Conservation (phyloP, 1,284 basidiomycete genomes). For the Sporisorium graminicola region DNA sequence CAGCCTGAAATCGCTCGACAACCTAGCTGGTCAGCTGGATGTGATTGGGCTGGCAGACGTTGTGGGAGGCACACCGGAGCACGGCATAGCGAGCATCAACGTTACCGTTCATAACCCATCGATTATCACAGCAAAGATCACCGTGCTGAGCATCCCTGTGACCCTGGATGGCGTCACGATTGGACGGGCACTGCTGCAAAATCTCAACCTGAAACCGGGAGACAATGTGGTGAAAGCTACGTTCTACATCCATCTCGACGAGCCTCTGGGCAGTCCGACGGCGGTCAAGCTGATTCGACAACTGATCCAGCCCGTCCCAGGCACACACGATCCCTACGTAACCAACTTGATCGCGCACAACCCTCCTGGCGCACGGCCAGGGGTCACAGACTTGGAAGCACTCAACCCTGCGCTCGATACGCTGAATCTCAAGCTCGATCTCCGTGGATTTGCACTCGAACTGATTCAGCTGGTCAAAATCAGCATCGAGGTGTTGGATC, state of each 20-base stretch:
- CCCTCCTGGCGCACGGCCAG: conserved; percentile 75
- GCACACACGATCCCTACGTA: conserved; percentile 6
- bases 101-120: conserved; percentile 28
- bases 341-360: conserved; percentile 75
- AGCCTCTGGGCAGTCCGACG: conserved; percentile 75
- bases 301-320: conserved; percentile 53
- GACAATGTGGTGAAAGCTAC: conserved; percentile 74
- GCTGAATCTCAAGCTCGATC: conserved; percentile 73
- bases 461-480: conserved; percentile 32
- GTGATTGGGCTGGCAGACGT: conserved; percentile 70
- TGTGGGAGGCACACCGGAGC: conserved; percentile 29
- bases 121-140: conserved; percentile 76
- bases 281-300: conserved; percentile 72
- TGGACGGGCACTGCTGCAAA: conserved; percentile 70
- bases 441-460: conserved; percentile 71
- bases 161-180: conserved; percentile 73
- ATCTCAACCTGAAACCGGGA: conserved; percentile 74
- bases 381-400: conserved; percentile 66
- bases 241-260: conserved; percentile 77
- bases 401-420: conserved; percentile 13
- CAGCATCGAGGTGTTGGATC: conserved; percentile 25
- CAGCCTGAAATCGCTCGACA: conserved; percentile 72
- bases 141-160: conserved; percentile 75
- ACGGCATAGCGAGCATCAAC: conserved; percentile 11
- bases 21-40: conserved; percentile 49